These are phyloP conservation scores for Elsinoe necatrix DNA, from an alignment of 2,329 filamentous ascomycete species.

Conservation along the genomic window DNA sequence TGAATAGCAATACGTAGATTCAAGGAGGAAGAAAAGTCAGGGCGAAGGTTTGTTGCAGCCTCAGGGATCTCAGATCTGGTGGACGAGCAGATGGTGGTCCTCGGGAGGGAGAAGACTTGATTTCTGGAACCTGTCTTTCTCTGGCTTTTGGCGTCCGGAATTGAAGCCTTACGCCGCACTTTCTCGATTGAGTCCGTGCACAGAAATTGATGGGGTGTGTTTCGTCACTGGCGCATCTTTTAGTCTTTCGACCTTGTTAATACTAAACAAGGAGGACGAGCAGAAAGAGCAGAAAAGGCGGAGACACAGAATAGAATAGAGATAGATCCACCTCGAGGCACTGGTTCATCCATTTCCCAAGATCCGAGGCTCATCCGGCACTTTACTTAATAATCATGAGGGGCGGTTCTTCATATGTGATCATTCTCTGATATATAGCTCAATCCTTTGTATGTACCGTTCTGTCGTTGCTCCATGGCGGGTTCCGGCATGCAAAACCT, in stretches of 20 bases:
- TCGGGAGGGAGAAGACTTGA: neutral
- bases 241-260: too few species aligned
- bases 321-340: neutral
- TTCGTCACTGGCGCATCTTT: slow-evolving; percentile 8
- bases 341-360: too few species aligned
- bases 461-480: neutral
- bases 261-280: too few species aligned
- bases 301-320: neutral
- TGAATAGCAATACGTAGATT: neutral
- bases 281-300: too few species aligned
- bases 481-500: neutral
- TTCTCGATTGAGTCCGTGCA: slow-evolving; percentile 1
- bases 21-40: neutral
- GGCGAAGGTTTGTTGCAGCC: slow-evolving; percentile 2
- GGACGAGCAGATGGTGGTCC: neutral
- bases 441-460: neutral
- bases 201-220: neutral
- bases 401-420: too few species aligned
- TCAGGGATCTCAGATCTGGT: neutral
- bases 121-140: neutral
- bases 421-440: too few species aligned
- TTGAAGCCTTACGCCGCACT: neutral
- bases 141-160: neutral
- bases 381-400: too few species aligned
- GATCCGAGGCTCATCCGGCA: neutral